Conservation (phyloP, 164 flowering plant genomes). For the Macadamia tetraphylla region DNA sequence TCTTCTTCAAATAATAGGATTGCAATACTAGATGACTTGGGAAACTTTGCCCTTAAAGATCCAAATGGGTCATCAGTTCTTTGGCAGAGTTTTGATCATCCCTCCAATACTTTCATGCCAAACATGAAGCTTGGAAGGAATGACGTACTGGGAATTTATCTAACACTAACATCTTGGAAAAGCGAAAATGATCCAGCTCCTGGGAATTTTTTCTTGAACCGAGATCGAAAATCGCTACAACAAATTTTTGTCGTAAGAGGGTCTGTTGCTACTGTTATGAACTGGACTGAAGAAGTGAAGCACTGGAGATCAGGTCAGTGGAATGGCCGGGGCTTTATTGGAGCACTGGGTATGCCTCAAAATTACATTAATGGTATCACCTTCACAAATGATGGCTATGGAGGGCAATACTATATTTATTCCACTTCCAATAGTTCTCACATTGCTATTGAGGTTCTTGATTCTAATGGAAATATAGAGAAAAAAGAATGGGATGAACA, state of each 20-base stretch:
- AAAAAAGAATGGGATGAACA: conserved; percentile 7
- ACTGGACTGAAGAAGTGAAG: conserved; percentile 5
- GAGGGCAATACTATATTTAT: neutral
- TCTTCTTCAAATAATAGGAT: neutral
- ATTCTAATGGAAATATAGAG: neutral
- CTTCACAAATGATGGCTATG: neutral
- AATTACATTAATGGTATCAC: neutral
- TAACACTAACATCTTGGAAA: conserved; percentile 7
- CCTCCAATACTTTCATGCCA: conserved; percentile 16
- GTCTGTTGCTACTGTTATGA: conserved; percentile 10
- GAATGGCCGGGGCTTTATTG: conserved; percentile 26
- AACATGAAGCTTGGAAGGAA: conserved; percentile 21
- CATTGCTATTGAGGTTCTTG: neutral
- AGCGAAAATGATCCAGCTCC: too few species aligned
- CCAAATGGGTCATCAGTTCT: too few species aligned
- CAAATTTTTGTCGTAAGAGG: too few species aligned
- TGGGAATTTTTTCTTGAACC: too few species aligned
- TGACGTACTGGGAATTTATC: neutral
- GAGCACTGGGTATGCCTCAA: conserved; percentile 16
- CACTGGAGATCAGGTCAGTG: conserved; percentile 38
- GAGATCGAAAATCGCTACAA: too few species aligned
- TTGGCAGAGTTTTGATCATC: conserved; percentile 10
- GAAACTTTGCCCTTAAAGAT: neutral
- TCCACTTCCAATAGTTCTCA: neutral
- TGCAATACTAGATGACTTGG: neutral